Percentiles rank a stretch among this genome's conserved stretches.
phyloP scores from a whole-genome alignment of 352 stramenopile genomes.

The Pythium dissotocum region DNA sequence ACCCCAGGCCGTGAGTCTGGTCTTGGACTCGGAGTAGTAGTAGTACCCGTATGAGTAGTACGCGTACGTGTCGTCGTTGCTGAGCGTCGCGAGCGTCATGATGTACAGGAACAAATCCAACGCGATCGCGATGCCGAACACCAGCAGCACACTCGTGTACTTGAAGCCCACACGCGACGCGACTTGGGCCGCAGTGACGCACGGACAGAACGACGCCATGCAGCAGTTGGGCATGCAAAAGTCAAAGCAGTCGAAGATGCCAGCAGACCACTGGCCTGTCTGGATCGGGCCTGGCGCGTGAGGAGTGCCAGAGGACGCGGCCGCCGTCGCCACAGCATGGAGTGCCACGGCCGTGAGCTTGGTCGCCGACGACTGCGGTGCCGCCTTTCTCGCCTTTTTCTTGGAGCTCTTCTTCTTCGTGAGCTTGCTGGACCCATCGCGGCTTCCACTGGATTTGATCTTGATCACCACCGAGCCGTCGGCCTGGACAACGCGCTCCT shows the following conservation, averaged over 20 bases:
- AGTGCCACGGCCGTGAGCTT: background rate
- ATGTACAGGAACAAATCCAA: background rate
- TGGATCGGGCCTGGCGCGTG: background rate
- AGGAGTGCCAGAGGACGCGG: background rate
- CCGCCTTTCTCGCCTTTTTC: background rate
- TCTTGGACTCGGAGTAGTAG: background rate
- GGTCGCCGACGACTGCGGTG: background rate
- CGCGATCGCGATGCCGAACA: background rate
- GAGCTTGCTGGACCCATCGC: background rate
- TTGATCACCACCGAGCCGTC: conserved; percentile 1
- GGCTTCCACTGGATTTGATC: background rate
- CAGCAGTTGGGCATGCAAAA: conserved; percentile 26
- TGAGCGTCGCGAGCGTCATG: background rate
- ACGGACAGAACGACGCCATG: conserved; percentile 30
- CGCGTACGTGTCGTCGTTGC: background rate
- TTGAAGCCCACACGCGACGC: conserved; percentile 19
- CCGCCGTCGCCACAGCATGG: background rate
- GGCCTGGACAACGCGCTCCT: background rate
- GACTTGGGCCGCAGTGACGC: conserved; percentile 24
- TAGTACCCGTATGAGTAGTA: background rate
- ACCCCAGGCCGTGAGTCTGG: background rate
- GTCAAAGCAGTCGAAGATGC: conserved; percentile 24
- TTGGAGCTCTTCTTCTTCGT: background rate
- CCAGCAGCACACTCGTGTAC: conserved; percentile 15
- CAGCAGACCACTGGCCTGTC: conserved; percentile 19